phyloP scores from a whole-genome alignment of 768 basidiomycete genomes.

The Boletus pseudopeckii region DNA sequence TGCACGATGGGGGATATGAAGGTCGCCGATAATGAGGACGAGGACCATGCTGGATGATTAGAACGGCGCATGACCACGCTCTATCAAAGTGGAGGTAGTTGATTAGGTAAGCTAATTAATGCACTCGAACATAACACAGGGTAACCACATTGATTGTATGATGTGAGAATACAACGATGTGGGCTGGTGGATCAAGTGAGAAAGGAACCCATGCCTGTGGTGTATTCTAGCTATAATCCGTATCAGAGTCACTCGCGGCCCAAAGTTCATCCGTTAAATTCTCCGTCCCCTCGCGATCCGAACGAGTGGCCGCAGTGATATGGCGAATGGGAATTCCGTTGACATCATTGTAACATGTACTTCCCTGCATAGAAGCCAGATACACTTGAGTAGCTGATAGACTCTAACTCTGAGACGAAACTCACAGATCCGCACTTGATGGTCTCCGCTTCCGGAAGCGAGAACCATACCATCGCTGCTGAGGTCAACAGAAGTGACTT shows the following conservation, averaged over 20 bases:
- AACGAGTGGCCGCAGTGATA: not conserved
- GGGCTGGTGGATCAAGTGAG: not conserved
- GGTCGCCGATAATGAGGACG: constrained; percentile 94
- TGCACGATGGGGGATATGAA: constrained; percentile 88
- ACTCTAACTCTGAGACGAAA: constrained; percentile 5
- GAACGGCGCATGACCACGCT: not conserved
- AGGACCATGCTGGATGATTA: constrained; percentile 51
- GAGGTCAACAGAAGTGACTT: constrained; percentile 40
- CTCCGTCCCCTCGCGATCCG: constrained; percentile 8
- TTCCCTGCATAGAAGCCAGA: constrained; percentile 23
- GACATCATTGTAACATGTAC: constrained; percentile 25
- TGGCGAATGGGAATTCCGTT: not conserved
- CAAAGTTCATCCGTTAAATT: constrained; percentile 1
- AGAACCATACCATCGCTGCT: constrained; percentile 29
- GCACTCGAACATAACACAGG: not conserved
- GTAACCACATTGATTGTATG: not conserved
- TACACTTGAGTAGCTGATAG: constrained; percentile 12
- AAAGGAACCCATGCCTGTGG: not conserved
- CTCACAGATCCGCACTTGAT: constrained; percentile 37
- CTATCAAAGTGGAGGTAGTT: not conserved
- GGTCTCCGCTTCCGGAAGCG: constrained; percentile 38
- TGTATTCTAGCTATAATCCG: constrained; percentile 1
- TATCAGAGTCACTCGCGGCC: constrained; percentile 3
- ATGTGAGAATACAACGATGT: not conserved
- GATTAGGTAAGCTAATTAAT: constrained; percentile 26